Percentiles rank a stretch among this genome's conserved stretches.
These are phyloP conservation scores for Lactifluus pinguis DNA, from an alignment of 768 basidiomycete species.

Conservation along the genomic window DNA sequence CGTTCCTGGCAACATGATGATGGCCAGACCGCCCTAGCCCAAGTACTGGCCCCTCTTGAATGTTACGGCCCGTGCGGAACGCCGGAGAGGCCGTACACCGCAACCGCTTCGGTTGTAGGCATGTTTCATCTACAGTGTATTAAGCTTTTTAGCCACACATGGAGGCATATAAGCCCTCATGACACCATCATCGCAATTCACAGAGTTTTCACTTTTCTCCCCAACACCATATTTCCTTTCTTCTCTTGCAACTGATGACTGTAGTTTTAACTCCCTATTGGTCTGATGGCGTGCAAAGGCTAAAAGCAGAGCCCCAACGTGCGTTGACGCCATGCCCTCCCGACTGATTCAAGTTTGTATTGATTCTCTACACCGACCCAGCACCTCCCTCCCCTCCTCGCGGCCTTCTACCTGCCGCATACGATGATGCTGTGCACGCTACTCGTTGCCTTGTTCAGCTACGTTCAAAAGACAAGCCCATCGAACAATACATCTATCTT, in stretches of 20 bases:
- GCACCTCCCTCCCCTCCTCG: conserved; percentile 30
- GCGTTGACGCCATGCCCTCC: conserved; percentile 21
- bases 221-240: background rate
- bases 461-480: conserved; percentile 59
- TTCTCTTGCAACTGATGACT: conserved; percentile 23
- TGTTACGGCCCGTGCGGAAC: background rate
- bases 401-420: conserved; percentile 53
- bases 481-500: conserved; percentile 85
- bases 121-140: background rate
- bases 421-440: conserved; percentile 44
- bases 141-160: background rate
- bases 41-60: background rate
- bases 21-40: background rate
- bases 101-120: background rate
- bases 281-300: conserved; percentile 60
- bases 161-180: background rate
- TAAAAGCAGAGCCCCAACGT: conserved; percentile 54
- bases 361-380: background rate
- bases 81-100: background rate
- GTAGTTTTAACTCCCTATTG: conserved; percentile 59
- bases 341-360: background rate
- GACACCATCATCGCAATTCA: background rate
- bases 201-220: background rate
- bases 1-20: conserved; percentile 1
- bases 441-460: conserved; percentile 60